Evolutionary conservation across 2,329 filamentous ascomycete species (phyloP), one percentile per base, ranked within the genome.

Genomic region (Alternaria atra): DNA sequence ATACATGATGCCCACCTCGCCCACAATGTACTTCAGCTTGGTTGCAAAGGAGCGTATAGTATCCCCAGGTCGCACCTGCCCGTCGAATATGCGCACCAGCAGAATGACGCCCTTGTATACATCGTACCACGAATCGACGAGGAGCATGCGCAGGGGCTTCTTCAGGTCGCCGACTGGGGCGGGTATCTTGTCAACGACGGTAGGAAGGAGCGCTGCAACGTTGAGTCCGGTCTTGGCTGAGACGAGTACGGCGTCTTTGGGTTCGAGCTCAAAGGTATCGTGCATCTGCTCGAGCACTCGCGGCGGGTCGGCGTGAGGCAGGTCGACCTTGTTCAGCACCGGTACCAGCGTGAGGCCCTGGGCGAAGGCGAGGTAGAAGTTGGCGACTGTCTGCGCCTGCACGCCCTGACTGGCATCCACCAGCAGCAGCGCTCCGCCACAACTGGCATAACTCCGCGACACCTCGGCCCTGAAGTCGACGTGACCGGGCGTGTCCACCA

Each of bases 91-190:
- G 10, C 95, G 86, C 12, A 99, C 93, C 6, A 99, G 85, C 52
- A 97, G 85, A 54, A 98, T 91, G 35, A 99, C 95, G 12, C 95
- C 95, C 67, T 93, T 91, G 79, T 97, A 99, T 62, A 90, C 94
- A 74, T 97, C 94, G 77, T 99, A 99, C 95, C 95, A 99, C 23
- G 94, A 97, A 80, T 99, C 95, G 29, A 99, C 93, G 13, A 99
- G 87, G 48, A 99, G 83, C 80, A 98, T 86, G 60, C 92, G 89
- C 58, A 97, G 80, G 1, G 93, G 92, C 70, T 89, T 91, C 15
- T 80, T 84, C 54, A 85, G 81, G 69, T 95, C 89, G 5, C 95
- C 95, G 0, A 86, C 80, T 0, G 95, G 95, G 70, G 89, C 87
- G 20, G 95, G 94, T 4, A 99, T 91, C 61, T 90, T 85, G 68